Percentiles rank a stretch among this genome's conserved stretches.
Evolutionary conservation across 768 basidiomycete species (phyloP).

Genomic region (Leccinum imitatum): DNA sequence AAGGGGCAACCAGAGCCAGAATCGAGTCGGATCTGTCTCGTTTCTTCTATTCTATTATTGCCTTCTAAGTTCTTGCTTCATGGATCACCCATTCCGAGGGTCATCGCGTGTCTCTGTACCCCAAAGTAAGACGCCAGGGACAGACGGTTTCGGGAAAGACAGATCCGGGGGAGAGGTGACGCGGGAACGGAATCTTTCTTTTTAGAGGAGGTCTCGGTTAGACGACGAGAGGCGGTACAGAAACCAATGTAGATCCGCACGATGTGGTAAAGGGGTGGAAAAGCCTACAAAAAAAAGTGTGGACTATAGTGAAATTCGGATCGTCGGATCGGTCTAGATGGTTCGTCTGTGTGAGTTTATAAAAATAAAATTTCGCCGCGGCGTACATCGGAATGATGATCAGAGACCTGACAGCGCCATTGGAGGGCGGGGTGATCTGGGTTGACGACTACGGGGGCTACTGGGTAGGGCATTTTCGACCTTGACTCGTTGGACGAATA

Average conservation of each 20-base stretch:
- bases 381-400: not conserved
- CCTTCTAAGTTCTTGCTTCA: not conserved
- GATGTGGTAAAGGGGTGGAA: not conserved
- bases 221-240: not conserved
- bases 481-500: not conserved
- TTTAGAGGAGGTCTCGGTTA: not conserved
- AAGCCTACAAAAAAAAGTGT: not conserved
- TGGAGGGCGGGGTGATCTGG: conserved; percentile 2
- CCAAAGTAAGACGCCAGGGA: not conserved
- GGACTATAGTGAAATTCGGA: not conserved
- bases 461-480: not conserved
- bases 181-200: not conserved
- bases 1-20: not conserved
- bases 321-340: conserved; percentile 1
- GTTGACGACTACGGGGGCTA: not conserved
- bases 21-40: not conserved
- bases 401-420: not conserved
- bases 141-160: not conserved
- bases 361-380: not conserved
- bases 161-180: not conserved
- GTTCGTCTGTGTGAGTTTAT: not conserved
- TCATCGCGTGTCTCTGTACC: not conserved
- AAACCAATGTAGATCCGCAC: not conserved
- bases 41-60: not conserved
- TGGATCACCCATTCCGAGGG: not conserved